phyloP scores from a whole-genome alignment of 2,329 filamentous ascomycete genomes.

The Pseudocercospora fuligena region DNA sequence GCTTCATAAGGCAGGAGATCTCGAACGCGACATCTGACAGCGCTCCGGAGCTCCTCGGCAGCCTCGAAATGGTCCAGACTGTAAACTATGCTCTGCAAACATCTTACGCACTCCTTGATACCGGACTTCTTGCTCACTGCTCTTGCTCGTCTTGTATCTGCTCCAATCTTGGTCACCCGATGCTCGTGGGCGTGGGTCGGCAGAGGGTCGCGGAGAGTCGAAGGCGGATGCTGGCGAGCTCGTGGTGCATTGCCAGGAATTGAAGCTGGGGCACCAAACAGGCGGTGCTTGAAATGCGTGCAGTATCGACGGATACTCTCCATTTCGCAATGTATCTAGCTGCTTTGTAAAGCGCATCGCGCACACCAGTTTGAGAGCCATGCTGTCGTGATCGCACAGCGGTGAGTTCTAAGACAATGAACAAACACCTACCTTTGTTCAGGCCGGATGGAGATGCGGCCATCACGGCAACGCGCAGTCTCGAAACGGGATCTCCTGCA shows the following conservation, averaged over 20 bases:
- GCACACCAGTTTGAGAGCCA: not conserved
- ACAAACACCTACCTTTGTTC: not conserved
- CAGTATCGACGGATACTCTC: too few relatives aligned
- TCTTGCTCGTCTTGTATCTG: not conserved
- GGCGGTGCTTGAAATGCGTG: too few relatives aligned
- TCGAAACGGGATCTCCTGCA: too few relatives aligned
- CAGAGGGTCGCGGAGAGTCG: not conserved
- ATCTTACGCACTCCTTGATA: not conserved
- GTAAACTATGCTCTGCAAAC: not conserved
- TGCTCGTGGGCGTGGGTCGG: not conserved
- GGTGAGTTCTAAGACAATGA: not conserved
- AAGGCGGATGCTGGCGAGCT: too few relatives aligned
- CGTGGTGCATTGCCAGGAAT: too few relatives aligned
- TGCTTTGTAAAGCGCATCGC: not conserved
- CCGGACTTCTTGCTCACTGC: not conserved
- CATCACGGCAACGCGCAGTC: too few relatives aligned
- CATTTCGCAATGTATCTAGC: too few relatives aligned
- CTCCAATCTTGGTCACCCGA: not conserved
- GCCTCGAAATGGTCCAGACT: not conserved
- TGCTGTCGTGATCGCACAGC: not conserved
- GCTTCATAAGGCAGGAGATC: not conserved
- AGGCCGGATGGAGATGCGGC: not conserved
- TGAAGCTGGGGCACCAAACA: too few relatives aligned
- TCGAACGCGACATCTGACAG: not conserved
- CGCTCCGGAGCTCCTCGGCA: not conserved